Conservation (phyloP, 345 rosid genomes). For the Firmiana major region DNA sequence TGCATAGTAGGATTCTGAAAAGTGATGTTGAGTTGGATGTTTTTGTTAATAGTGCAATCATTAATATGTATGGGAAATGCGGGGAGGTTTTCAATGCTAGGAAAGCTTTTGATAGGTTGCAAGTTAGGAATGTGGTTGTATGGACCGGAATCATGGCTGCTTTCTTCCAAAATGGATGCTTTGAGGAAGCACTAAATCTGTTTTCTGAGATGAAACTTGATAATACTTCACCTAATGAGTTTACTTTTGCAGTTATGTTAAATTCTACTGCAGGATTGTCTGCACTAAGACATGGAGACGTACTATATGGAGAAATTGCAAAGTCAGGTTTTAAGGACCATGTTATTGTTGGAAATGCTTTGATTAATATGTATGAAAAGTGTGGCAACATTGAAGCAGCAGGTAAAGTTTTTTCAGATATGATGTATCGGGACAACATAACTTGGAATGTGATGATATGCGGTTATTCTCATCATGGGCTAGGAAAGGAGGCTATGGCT, state of each 20-base stretch:
- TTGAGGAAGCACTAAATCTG: slow-evolving; percentile 64
- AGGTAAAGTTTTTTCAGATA: slow-evolving; percentile 38
- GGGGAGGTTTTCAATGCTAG: slow-evolving; percentile 40
- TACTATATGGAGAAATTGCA: slow-evolving; percentile 42
- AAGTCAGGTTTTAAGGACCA: slow-evolving; percentile 57
- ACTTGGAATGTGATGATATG: slow-evolving; percentile 77
- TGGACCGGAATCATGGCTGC: slow-evolving; percentile 66
- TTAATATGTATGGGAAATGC: slow-evolving; percentile 84
- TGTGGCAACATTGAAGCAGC: slow-evolving; percentile 58
- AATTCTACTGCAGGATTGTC: slow-evolving; percentile 64
- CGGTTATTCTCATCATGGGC: slow-evolving; percentile 77
- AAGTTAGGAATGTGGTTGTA: slow-evolving; percentile 46
- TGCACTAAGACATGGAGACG: slow-evolving; percentile 46
- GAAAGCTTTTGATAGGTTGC: slow-evolving; percentile 45
- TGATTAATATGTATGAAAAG: slow-evolving; percentile 73
- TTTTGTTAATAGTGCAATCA: slow-evolving; percentile 41
- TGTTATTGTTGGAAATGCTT: slow-evolving; percentile 58
- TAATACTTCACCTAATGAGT: slow-evolving; percentile 56
- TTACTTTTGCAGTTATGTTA: slow-evolving; percentile 53
- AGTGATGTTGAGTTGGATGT: slow-evolving; percentile 33
- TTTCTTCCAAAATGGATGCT: slow-evolving; percentile 60
- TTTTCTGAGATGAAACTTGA: slow-evolving; percentile 42
- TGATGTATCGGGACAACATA: slow-evolving; percentile 37
- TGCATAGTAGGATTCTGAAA: slow-evolving; percentile 50
- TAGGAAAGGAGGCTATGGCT: slow-evolving; percentile 55